Base-by-base conservation (phyloP, 2,329 filamentous ascomycete species). In the Biscogniauxia marginata region DNA sequence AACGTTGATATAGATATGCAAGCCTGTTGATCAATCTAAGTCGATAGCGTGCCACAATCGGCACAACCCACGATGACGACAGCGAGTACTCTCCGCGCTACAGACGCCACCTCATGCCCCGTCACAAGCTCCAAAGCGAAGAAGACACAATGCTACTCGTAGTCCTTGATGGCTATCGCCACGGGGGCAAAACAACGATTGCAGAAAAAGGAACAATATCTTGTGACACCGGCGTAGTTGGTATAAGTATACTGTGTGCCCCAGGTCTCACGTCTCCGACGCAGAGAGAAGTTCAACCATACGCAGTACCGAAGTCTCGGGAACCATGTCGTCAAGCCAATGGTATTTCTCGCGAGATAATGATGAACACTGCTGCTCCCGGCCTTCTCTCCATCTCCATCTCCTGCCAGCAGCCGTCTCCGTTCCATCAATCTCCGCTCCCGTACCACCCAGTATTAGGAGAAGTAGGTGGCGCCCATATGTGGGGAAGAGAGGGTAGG, bases 271-370 rank as follows among this genome's bases (percentile, higher is more conserved):
- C 54, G 52, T 49, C 54, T 24, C 23, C 39, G 52, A 60, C 55
- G 57, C 55, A 51, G 49, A 53, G 53, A n/a, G n/a, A n/a, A n/a
- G n/a, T n/a, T 34, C 18, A 46, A 44, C 19, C 50, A 46, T 43
- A 34, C 23, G 47, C 49, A 55, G 55, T 61, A 58, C 66, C 66
- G 58, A 58, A 53, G 58, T 56, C 58, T 63, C 61, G 66, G n/a
- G 65, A 56, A 65, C 59, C 50, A 47, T 50, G 52, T 57, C 50
- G 53, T 53, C n/a, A n/a, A 57, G 52, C 46, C 21, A 55, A 46
- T 52, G 53, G 49, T 54, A n/a, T n/a, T 55, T 61, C 56, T 59
- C 61, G 61, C 59, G 52, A 50, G 52, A 39, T 39, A 39, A n/a
- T n/a, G n/a, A 39, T 21, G 30, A 34, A 34, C 30, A 34, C 18